These are phyloP conservation scores for Trichoderma sp. DNA, from an alignment of 2,329 filamentous ascomycete genomes.

Conservation along the genomic window DNA sequence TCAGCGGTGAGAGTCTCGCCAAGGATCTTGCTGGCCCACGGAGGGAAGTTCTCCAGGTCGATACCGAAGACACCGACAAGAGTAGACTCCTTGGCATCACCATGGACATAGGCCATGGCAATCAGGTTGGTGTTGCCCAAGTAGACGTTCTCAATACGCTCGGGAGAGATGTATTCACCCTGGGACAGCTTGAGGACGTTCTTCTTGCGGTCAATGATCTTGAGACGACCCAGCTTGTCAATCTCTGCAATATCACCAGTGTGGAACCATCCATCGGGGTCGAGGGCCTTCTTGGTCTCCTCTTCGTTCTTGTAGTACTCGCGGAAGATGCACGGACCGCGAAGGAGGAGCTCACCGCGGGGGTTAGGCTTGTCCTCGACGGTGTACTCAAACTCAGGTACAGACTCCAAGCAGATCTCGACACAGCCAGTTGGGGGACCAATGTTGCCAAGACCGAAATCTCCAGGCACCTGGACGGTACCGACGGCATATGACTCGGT, in stretches of 20 bases:
- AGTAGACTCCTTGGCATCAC: slow-evolving; percentile 77
- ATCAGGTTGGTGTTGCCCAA: slow-evolving; percentile 78
- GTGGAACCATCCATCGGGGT: slow-evolving; percentile 93
- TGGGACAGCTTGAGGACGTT: slow-evolving; percentile 98
- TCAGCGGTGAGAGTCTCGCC: slow-evolving; percentile 63
- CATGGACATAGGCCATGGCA: slow-evolving; percentile 84
- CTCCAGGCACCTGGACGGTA: slow-evolving; percentile 67
- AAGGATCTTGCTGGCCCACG: slow-evolving; percentile 76
- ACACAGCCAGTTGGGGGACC: slow-evolving; percentile 67
- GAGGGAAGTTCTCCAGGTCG: slow-evolving; percentile 79
- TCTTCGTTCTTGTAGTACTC: slow-evolving; percentile 90
- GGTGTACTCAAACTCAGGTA: slow-evolving; percentile 92
- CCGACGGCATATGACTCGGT: slow-evolving; percentile 88
- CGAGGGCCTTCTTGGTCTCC: slow-evolving; percentile 80
- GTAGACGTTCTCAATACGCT: slow-evolving; percentile 95
- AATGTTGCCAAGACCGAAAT: slow-evolving; percentile 79
- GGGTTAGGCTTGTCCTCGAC: slow-evolving; percentile 85
- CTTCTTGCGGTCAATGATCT: slow-evolving; percentile 95
- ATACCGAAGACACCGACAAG: slow-evolving; percentile 88
- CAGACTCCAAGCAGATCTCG: slow-evolving; percentile 81
- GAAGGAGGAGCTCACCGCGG: slow-evolving; percentile 83
- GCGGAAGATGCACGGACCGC: slow-evolving; percentile 76
- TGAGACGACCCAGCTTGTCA: slow-evolving; percentile 82
- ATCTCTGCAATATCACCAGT: slow-evolving; percentile 89
- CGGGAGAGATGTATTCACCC: slow-evolving; percentile 96